These are phyloP conservation scores for Sugiyamaella marilandica DNA, from an alignment of 805 yeast genomes.

Conservation along the genomic window DNA sequence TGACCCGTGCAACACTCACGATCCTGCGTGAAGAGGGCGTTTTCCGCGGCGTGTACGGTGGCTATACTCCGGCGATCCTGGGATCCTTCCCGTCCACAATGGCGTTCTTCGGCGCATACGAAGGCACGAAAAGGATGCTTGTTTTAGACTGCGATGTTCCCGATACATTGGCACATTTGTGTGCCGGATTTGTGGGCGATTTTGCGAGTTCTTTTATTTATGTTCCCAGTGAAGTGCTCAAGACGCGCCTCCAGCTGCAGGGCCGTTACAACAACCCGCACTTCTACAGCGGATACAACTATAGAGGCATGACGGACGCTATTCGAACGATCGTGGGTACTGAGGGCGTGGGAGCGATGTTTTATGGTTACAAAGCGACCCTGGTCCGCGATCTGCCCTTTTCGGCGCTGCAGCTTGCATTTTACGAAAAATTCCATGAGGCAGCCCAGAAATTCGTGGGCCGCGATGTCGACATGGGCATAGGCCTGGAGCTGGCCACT, in stretches of 20 bases:
- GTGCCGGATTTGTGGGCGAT: conserved; percentile 93
- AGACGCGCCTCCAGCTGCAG: conserved; percentile 89
- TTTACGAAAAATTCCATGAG: conserved; percentile 64
- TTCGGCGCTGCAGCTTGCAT: conserved; percentile 92
- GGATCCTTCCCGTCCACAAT: conserved; percentile 91
- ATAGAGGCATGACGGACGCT: conserved; percentile 70
- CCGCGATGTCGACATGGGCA: conserved; percentile 31
- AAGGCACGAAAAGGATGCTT: conserved; percentile 65
- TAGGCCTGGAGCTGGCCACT: conserved; percentile 61
- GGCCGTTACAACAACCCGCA: conserved; percentile 77
- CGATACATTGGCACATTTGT: conserved; percentile 73
- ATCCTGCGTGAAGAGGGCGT: conserved; percentile 84
- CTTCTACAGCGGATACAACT: conserved; percentile 82
- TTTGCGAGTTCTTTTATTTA: conserved; percentile 81
- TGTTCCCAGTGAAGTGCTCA: conserved; percentile 93
- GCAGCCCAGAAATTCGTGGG: conserved; percentile 32
- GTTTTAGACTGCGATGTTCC: conserved; percentile 60
- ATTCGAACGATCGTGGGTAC: conserved; percentile 51
- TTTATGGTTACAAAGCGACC: conserved; percentile 93
- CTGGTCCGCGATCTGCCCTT: conserved; percentile 89
- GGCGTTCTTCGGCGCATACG: conserved; percentile 90
- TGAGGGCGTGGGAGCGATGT: conserved; percentile 75
- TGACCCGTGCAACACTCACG: conserved; percentile 69
- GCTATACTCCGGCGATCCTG: conserved; percentile 84
- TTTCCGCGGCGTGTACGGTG: conserved; percentile 80